phyloP scores from a whole-genome alignment of 805 yeast species.

The Huiozyma naganishii region DNA sequence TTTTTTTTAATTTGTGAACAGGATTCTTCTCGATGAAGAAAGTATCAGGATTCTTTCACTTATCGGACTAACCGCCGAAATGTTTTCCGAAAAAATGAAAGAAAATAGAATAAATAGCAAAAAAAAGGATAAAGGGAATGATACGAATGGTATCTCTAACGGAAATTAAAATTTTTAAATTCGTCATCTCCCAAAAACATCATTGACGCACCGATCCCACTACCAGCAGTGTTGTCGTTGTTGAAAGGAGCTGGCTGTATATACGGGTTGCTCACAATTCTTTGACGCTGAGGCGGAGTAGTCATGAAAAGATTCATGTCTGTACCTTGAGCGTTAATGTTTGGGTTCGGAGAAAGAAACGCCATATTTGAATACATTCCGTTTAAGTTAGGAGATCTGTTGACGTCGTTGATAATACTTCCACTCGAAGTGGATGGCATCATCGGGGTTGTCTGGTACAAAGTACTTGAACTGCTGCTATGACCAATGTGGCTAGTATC shows the following conservation, averaged over 20 bases:
- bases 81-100: too few relatives aligned
- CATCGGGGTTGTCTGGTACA: constrained; percentile 6
- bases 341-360: constrained; percentile 2
- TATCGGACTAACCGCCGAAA: too few relatives aligned
- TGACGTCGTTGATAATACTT: constrained; percentile 2
- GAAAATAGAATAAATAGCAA: neutral
- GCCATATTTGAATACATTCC: constrained; percentile 5
- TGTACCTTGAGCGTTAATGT: neutral
- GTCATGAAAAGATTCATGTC: constrained; percentile 1
- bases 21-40: too few relatives aligned
- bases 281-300: constrained; percentile 6
- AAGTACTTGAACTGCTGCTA: constrained; percentile 9
- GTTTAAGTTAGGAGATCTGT: constrained; percentile 3
- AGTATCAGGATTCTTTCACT: too few relatives aligned
- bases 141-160: neutral
- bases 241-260: constrained; percentile 5
- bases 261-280: constrained; percentile 16
- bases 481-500: constrained; percentile 3
- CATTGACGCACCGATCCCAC: neutral
- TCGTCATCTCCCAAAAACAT: constrained; percentile 3
- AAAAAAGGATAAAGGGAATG: neutral
- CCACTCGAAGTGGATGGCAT: constrained; percentile 1
- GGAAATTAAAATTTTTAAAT: constrained; percentile 2
- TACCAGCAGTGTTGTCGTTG: neutral
- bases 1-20: too few relatives aligned